Percentiles rank a stretch among this genome's conserved stretches.
phyloP scores from a whole-genome alignment of 1,284 basidiomycete genomes.

The Psilocybe mexicana region DNA sequence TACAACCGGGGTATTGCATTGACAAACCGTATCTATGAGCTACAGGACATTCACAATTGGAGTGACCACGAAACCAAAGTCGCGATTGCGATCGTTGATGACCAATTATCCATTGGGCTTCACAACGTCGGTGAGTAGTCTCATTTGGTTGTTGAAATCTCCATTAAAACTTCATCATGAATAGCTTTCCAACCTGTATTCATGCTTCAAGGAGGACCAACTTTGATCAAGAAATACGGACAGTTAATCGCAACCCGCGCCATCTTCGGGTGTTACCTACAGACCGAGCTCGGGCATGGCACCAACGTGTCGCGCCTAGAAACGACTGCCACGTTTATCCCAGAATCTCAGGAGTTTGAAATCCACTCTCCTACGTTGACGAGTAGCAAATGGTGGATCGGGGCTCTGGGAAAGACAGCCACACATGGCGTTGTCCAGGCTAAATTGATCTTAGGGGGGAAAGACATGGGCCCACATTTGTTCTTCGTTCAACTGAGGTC shows the following conservation, averaged over 20 bases:
- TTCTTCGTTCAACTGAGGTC: conserved; percentile 74
- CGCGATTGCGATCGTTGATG: conserved; percentile 51
- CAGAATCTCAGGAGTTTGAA: conserved; percentile 69
- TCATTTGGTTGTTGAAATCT: neutral
- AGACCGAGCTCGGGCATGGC: conserved; percentile 79
- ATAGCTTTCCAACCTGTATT: conserved; percentile 71
- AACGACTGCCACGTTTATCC: conserved; percentile 77
- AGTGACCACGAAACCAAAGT: conserved; percentile 43
- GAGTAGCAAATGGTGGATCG: conserved; percentile 86
- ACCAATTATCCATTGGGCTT: conserved; percentile 51
- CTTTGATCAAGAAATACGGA: conserved; percentile 51
- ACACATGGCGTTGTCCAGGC: conserved; percentile 83
- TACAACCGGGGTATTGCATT: conserved; percentile 51
- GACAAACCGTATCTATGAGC: conserved; percentile 57
- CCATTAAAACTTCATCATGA: neutral
- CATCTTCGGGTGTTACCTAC: conserved; percentile 71
- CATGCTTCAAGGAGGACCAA: conserved; percentile 54
- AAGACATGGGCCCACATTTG: conserved; percentile 73
- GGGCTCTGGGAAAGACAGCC: conserved; percentile 68
- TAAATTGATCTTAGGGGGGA: conserved; percentile 65
- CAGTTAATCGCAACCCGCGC: conserved; percentile 51
- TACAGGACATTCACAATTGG: conserved; percentile 57
- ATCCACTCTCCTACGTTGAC: conserved; percentile 78
- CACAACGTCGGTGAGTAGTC: conserved; percentile 55
- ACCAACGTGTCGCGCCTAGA: conserved; percentile 71